Evolutionary conservation across 2,329 filamentous ascomycete genomes (phyloP).

Genomic region (Fusarium acutatum): DNA sequence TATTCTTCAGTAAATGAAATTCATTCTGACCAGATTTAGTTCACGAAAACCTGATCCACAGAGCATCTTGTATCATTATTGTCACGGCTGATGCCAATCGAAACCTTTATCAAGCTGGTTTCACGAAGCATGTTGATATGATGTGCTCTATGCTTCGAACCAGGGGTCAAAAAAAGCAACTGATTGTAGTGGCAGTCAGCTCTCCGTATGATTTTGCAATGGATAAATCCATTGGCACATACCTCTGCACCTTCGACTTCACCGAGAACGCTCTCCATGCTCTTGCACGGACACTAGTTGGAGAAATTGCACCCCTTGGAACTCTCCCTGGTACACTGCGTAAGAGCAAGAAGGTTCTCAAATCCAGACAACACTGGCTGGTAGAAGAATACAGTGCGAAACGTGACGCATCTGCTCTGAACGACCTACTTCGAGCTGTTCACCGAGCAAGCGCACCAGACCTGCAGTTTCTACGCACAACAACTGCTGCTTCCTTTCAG

Average conservation of each 20-base stretch:
- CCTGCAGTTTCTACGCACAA: conserved; percentile 74
- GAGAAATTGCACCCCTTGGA: conserved; percentile 70
- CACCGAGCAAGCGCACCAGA: conserved; percentile 73
- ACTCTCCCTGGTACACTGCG: conserved; percentile 78
- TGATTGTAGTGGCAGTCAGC: conserved; percentile 91
- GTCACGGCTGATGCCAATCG: conserved; percentile 93
- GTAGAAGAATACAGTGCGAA: conserved; percentile 88
- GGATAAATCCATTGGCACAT: conserved; percentile 89
- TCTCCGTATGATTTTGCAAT: conserved; percentile 97
- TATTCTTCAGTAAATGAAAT: too few relatives aligned
- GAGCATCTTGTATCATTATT: conserved; percentile 87
- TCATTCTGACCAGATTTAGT: conserved; percentile 53
- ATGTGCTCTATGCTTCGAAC: conserved; percentile 87
- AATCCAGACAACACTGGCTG: conserved; percentile 94
- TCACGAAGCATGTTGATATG: conserved; percentile 96
- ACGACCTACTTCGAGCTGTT: conserved; percentile 76
- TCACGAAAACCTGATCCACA: conserved; percentile 90
- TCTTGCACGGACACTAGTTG: conserved; percentile 83
- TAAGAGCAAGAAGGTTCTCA: conserved; percentile 86
- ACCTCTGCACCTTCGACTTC: conserved; percentile 95
- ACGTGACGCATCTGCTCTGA: conserved; percentile 76
- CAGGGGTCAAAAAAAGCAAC: conserved; percentile 82
- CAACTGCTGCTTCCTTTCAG: conserved; percentile 79
- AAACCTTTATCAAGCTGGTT: conserved; percentile 92
- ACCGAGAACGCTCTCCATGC: conserved; percentile 91